Evolutionary conservation across 495 filamentous ascomycete genomes (phyloP), one percentile per base, ranked within the genome.

Genomic region (Neurospora sp.): DNA sequence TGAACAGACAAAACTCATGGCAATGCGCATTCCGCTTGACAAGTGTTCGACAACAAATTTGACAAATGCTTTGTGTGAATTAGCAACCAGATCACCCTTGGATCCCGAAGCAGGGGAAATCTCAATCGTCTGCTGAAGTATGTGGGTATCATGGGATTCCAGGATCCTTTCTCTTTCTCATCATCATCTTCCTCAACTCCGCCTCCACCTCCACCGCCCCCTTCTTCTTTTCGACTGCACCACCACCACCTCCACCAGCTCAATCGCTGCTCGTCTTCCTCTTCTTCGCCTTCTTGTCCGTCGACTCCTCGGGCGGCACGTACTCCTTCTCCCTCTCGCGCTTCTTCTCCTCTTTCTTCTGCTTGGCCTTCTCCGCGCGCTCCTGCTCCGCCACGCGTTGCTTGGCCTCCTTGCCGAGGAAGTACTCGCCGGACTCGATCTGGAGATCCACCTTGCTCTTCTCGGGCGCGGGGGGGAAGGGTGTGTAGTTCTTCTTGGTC

Each of bases 351-450:
- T 90, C 90, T 84, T 92, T 92, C 88, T 96, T 96, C 82, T 88
- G 84, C 80, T 90, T 91, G 84, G 95, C 91, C 78, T 90, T 89
- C 83, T 95, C 93, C 77, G 93, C 87, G 71, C 92, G 85, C 77
- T 92, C 90, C 76, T 95, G 92, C 83, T 91, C 91, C 71, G 86
- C 90, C 72, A 88, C 92, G 70, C 95, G 87, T 75, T 96, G 93
- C 87, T 94, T 96, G 70, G 93, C 94, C 79, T 96, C 90, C 87
- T 96, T 96, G 72, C 90, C 89, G 79, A 98, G 83, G 84, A 98
- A 98, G 84, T 96, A 98, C 85, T 98, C 96, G 80, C 96, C 96
- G 77, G 89, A 94, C 88, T 99, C 96, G 84, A 98, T 96, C 87
- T 98, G 95, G 80, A 96, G 84, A 82, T 99, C 96, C 74, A 99